phyloP scores from a whole-genome alignment of 1,284 basidiomycete genomes.

The Calocybe gambosa region DNA sequence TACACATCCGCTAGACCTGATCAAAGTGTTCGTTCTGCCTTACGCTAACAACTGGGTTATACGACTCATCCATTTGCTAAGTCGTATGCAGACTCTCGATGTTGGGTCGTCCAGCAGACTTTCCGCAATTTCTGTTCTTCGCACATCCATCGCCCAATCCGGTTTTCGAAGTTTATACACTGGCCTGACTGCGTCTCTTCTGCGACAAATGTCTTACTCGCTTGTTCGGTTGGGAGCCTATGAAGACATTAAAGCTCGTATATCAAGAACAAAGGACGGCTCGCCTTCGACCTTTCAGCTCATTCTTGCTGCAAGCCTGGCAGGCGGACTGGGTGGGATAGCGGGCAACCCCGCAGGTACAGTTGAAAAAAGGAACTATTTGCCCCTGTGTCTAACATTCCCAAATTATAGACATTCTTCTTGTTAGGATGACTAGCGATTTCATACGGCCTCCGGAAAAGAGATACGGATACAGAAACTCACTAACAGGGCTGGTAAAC shows the following conservation, averaged over 20 bases:
- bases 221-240: slow-evolving; percentile 83
- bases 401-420: slow-evolving; percentile 48
- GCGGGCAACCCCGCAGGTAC: slow-evolving; percentile 77
- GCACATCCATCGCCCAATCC: slow-evolving; percentile 48
- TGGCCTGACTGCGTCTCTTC: slow-evolving; percentile 78
- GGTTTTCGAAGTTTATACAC: slow-evolving; percentile 75
- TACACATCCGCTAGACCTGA: slow-evolving; percentile 83
- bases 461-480: slow-evolving; percentile 75
- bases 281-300: slow-evolving; percentile 47
- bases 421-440: slow-evolving; percentile 90
- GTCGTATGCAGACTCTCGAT: slow-evolving; percentile 74
- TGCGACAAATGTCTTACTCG: slow-evolving; percentile 91
- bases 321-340: slow-evolving; percentile 75
- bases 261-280: slow-evolving; percentile 42
- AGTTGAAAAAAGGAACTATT: slow-evolving; percentile 12
- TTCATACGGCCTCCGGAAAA: slow-evolving; percentile 65
- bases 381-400: neutral
- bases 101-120: slow-evolving; percentile 37
- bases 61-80: slow-evolving; percentile 22
- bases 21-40: slow-evolving; percentile 65
- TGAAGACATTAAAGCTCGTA: slow-evolving; percentile 63
- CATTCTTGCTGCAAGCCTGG: slow-evolving; percentile 59
- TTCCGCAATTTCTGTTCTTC: slow-evolving; percentile 54
- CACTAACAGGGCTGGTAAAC: slow-evolving; percentile 59
- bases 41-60: neutral